These are phyloP conservation scores for Xylariaceae sp. DNA, from an alignment of 2,329 filamentous ascomycete genomes.

Conservation along the genomic window DNA sequence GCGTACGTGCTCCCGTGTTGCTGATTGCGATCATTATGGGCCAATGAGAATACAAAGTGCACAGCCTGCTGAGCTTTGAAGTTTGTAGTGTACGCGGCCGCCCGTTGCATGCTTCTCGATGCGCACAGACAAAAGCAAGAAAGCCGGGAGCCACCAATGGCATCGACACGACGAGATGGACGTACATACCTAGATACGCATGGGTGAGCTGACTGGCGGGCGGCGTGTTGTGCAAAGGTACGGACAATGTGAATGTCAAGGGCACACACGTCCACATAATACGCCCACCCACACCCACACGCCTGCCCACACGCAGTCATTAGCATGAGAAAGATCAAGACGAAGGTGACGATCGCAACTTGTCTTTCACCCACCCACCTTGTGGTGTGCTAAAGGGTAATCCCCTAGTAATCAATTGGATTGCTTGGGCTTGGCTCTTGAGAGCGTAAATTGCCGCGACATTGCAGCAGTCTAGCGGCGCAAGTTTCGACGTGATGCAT, in stretches of 20 bases:
- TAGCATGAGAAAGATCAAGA: too few species aligned
- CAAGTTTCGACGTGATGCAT: neutral
- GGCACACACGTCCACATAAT: neutral
- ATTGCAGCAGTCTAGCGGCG: neutral
- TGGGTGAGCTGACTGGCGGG: neutral
- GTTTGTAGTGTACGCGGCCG: neutral
- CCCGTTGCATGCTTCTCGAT: neutral
- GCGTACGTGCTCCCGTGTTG: neutral
- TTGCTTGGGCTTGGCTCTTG: neutral
- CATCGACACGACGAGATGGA: neutral
- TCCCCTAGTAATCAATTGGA: neutral
- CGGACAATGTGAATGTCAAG: neutral
- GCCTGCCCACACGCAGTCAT: neutral
- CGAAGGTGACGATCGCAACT: neutral
- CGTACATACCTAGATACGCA: neutral
- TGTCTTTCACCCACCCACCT: neutral
- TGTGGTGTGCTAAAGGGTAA: neutral
- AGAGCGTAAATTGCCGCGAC: too few species aligned
- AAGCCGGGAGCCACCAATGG: neutral
- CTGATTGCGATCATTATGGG: neutral
- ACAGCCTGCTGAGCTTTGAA: constrained; percentile 1
- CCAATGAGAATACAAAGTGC: neutral
- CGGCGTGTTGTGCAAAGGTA: neutral
- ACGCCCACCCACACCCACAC: too few species aligned
- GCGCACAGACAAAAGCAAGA: constrained; percentile 10